Conservation (phyloP, 2,329 filamentous ascomycete genomes). For the Fusarium sp. region DNA sequence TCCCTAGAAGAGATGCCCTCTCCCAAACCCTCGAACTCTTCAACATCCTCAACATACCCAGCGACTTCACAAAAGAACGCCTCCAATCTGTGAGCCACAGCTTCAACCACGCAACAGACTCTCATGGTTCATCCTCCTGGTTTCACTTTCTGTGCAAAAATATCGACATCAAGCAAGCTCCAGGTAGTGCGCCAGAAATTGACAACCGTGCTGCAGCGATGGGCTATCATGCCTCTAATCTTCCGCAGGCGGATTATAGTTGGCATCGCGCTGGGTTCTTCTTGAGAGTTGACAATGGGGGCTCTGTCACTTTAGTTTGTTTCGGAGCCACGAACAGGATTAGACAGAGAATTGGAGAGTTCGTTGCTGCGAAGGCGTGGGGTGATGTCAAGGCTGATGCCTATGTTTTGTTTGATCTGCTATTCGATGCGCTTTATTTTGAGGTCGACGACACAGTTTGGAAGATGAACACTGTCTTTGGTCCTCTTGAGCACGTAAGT, state of each 20-base stretch:
- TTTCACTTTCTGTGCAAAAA: constrained; percentile 53
- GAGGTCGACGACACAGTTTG: constrained; percentile 47
- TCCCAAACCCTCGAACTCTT: constrained; percentile 46
- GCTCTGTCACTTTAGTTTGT: constrained; percentile 39
- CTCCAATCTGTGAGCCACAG: constrained; percentile 50
- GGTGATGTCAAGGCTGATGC: constrained; percentile 39
- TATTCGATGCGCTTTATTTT: constrained; percentile 45
- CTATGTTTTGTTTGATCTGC: constrained; percentile 47
- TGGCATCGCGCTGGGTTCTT: constrained; percentile 47
- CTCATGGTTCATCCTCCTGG: constrained; percentile 46
- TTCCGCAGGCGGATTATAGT: constrained; percentile 46
- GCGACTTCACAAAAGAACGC: constrained; percentile 48
- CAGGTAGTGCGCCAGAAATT: constrained; percentile 34
- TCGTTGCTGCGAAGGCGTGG: constrained; percentile 42
- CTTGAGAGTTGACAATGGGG: constrained; percentile 34
- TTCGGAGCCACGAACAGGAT: constrained; percentile 43
- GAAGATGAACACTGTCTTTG: constrained; percentile 48
- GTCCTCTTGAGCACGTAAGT: constrained; percentile 46
- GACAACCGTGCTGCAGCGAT: constrained; percentile 42
- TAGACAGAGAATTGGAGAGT: constrained; percentile 38
- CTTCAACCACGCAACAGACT: constrained; percentile 45
- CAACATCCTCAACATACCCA: constrained; percentile 46
- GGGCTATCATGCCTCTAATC: constrained; percentile 40
- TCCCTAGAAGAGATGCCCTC: constrained; percentile 40
- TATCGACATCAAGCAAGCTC: constrained; percentile 40